Conservation (phyloP, 495 filamentous ascomycete genomes). For the Lophium mytilinum region DNA sequence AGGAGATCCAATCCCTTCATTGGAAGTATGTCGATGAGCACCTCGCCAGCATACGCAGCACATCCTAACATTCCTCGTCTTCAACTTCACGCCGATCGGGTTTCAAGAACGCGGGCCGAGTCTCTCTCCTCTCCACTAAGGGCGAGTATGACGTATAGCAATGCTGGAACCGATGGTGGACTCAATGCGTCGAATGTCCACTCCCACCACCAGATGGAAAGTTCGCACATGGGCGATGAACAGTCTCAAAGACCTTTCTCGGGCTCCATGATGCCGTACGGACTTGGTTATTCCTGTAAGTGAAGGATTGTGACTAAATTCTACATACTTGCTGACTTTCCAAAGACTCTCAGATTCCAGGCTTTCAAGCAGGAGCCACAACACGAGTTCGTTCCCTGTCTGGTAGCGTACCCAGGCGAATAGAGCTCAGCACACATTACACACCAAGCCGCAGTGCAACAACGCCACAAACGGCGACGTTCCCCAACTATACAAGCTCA, state of each 20-base stretch:
- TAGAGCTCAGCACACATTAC: slow-evolving; percentile 29
- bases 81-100: slow-evolving; percentile 29
- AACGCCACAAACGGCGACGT: slow-evolving; percentile 29
- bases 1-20: slow-evolving; percentile 28
- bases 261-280: slow-evolving; percentile 28
- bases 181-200: slow-evolving; percentile 13
- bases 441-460: slow-evolving; percentile 17
- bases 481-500: slow-evolving; percentile 28
- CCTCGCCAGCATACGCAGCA: slow-evolving; percentile 20
- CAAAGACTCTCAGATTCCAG: slow-evolving; percentile 29
- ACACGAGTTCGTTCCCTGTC: slow-evolving; percentile 30
- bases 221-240: slow-evolving; percentile 11
- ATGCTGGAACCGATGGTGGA: slow-evolving; percentile 11
- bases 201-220: slow-evolving; percentile 7
- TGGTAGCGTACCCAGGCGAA: slow-evolving; percentile 24
- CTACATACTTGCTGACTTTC: slow-evolving; percentile 4
- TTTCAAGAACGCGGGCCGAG: slow-evolving; percentile 25
- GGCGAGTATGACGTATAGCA: slow-evolving; percentile 33
- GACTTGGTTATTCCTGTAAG: slow-evolving; percentile 36
- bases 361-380: slow-evolving; percentile 26
- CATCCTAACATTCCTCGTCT: slow-evolving; percentile 30
- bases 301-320: background rate
- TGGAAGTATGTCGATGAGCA: slow-evolving; percentile 16
- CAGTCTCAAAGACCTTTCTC: slow-evolving; percentile 15
- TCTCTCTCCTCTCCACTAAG: slow-evolving; percentile 32